Percentiles rank a stretch among this genome's conserved stretches.
These are phyloP conservation scores for Aspergillus tubingensis DNA, from an alignment of 2,329 filamentous ascomycete genomes.

Conservation along the genomic window DNA sequence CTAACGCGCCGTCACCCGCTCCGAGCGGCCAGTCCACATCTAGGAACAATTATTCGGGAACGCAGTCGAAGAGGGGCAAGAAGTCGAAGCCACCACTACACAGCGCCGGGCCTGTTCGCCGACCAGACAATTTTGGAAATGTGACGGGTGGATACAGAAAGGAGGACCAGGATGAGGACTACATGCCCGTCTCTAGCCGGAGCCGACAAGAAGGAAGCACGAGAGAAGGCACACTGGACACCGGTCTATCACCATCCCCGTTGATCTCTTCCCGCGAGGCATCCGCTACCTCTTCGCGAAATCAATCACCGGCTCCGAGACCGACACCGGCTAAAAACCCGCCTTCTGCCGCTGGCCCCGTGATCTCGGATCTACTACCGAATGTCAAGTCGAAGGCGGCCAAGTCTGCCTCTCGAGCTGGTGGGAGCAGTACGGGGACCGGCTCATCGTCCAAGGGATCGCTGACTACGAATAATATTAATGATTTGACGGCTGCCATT, in stretches of 20 bases:
- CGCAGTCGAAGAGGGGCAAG: conserved; percentile 42
- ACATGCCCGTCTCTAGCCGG: conserved; percentile 60
- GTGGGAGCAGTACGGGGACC: conserved; percentile 62
- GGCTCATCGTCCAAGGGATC: conserved; percentile 57
- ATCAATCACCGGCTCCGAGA: conserved; percentile 41
- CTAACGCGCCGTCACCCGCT: conserved; percentile 32
- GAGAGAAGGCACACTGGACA: conserved; percentile 21
- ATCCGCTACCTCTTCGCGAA: conserved; percentile 50
- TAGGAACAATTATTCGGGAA: conserved; percentile 3
- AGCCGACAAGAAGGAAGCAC: conserved; percentile 31
- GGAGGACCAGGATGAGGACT: conserved; percentile 68
- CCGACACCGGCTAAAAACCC: conserved; percentile 49
- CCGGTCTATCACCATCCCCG: conserved; percentile 31
- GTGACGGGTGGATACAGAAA: conserved; percentile 74
- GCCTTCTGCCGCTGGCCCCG: conserved; percentile 70
- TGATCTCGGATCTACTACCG: conserved; percentile 73
- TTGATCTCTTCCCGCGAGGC: conserved; percentile 40
- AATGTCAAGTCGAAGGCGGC: conserved; percentile 61
- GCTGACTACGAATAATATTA: conserved; percentile 51
- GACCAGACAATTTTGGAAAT: conserved; percentile 65
- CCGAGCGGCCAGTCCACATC: background rate
- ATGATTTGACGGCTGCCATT: conserved; percentile 73
- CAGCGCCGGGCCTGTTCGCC: conserved; percentile 61
- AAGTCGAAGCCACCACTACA: conserved; percentile 66
- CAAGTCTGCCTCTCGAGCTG: conserved; percentile 68